Evolutionary conservation across 495 filamentous ascomycete species (phyloP), one percentile per base, ranked within the genome.

Genomic region (Pyrenula aspistea): DNA sequence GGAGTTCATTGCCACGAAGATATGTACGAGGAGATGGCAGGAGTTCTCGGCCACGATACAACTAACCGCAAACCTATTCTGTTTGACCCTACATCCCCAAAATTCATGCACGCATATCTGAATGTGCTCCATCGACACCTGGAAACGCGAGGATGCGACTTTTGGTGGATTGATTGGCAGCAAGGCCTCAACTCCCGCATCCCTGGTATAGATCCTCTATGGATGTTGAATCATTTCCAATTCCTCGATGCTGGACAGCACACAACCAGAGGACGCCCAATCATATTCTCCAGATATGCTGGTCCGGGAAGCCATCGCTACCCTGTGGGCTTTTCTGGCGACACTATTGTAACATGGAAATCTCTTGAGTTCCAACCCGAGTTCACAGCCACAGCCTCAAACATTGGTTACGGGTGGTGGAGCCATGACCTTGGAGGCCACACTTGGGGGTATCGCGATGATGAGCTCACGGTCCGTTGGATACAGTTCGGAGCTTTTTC

Each of bases 131-230:
- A 81, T 54, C 65, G 71, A 2, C 56, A 59, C 2, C 65, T 81
- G 23, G 80, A 83, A 57, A 65, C 68, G n/a, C 58, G 75, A 21
- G 80, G 74, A 1, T 60, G 74, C 22, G 79, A 83, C 59, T 76
- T 84, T 31, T 82, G 77, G 78, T 84, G 81, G 81, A 67, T 82
- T 25, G 80, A 84, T 65, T 84, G 81, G 81, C 81, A 84, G 64
- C 81, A 84, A 64, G 81, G 81, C 1, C 61, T 58, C 15, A 55
- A 68, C 53, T 79, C 78, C 1, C 66, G 64, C 11, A 72, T 80
- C 23, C 74, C 73, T 0, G 80, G 81, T 11, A 70, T 83, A 31
- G 80, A 84, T 62, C 81, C 81, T 0, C 64, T 84, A 0, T 83
- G 80, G 79, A 61, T 82, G 15, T 70, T 84, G 52, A 84, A 83